phyloP scores from a whole-genome alignment of 441 rosid genomes.

The Pelargonium fulgidum region DNA sequence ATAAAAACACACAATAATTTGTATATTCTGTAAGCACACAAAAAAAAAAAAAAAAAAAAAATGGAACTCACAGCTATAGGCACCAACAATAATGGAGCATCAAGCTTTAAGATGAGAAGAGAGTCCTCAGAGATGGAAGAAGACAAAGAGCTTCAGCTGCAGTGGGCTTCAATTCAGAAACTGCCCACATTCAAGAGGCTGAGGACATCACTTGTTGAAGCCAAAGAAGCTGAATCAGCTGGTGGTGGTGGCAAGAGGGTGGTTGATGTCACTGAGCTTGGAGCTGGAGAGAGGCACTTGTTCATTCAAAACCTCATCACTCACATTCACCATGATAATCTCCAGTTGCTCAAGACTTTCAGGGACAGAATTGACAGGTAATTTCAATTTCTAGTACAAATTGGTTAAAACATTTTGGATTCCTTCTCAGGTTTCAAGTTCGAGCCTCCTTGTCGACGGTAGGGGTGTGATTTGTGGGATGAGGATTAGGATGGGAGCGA shows the following conservation, averaged over 20 bases:
- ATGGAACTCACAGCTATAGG: no score
- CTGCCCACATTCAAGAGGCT: slow-evolving; percentile 40
- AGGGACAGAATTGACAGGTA: slow-evolving; percentile 55
- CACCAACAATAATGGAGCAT: no score
- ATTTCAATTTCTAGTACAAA: neutral
- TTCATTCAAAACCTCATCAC: slow-evolving; percentile 53
- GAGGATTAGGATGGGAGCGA: no score
- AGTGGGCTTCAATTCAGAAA: slow-evolving; percentile 51
- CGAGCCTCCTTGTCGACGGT: no score
- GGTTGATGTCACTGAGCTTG: slow-evolving; percentile 45
- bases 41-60: no score
- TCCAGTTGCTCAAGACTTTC: slow-evolving; percentile 40
- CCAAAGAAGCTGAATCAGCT: no score
- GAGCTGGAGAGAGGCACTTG: slow-evolving; percentile 39
- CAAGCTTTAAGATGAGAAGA: no score
- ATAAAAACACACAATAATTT: no score
- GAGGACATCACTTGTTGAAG: slow-evolving; percentile 33
- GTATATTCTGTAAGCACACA: no score
- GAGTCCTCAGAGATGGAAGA: slow-evolving; percentile 1
- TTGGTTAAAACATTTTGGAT: no score
- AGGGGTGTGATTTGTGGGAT: no score
- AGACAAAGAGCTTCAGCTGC: slow-evolving; percentile 22
- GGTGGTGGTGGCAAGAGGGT: slow-evolving; percentile 28
- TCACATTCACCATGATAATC: slow-evolving; percentile 49
- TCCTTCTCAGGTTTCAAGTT: no score